These are phyloP conservation scores for Balansia obtecta DNA, from an alignment of 2,329 filamentous ascomycete genomes.

Conservation along the genomic window DNA sequence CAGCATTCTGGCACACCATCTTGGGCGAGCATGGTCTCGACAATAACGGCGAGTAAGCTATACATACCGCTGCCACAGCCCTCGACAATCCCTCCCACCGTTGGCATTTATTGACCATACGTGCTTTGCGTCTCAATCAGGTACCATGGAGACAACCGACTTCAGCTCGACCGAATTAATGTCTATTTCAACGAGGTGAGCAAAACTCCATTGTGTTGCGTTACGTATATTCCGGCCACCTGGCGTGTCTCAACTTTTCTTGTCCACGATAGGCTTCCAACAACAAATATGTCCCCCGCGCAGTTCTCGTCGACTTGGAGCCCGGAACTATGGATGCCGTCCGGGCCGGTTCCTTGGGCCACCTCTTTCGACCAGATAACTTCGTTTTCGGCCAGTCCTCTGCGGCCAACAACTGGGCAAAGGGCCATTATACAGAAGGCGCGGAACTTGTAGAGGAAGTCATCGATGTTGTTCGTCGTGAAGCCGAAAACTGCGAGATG, in stretches of 20 bases:
- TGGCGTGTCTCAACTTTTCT: neutral
- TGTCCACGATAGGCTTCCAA: slow-evolving; percentile 57
- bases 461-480: slow-evolving; percentile 92
- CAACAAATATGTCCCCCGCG: slow-evolving; percentile 98
- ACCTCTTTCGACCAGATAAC: slow-evolving; percentile 99
- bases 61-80: too few relatives aligned
- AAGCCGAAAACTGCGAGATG: slow-evolving; percentile 97
- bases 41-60: slow-evolving; percentile 60
- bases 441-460: slow-evolving; percentile 96
- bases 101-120: neutral
- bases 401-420: slow-evolving; percentile 99
- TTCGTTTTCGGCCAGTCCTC: slow-evolving; percentile 99
- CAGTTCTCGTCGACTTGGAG: slow-evolving; percentile 97
- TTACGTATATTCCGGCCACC: neutral
- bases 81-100: too few relatives aligned
- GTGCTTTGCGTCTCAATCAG: neutral
- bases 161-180: slow-evolving; percentile 99
- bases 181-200: slow-evolving; percentile 85
- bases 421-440: slow-evolving; percentile 99
- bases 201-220: neutral
- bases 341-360: slow-evolving; percentile 91
- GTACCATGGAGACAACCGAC: slow-evolving; percentile 96
- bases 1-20: slow-evolving; percentile 94
- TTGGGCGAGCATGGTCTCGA: slow-evolving; percentile 92
- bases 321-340: slow-evolving; percentile 99